Percentiles rank a stretch among this genome's conserved stretches.
Evolutionary conservation across 148 eudicot genomes (phyloP).

Genomic region (Diospyros kaki): DNA sequence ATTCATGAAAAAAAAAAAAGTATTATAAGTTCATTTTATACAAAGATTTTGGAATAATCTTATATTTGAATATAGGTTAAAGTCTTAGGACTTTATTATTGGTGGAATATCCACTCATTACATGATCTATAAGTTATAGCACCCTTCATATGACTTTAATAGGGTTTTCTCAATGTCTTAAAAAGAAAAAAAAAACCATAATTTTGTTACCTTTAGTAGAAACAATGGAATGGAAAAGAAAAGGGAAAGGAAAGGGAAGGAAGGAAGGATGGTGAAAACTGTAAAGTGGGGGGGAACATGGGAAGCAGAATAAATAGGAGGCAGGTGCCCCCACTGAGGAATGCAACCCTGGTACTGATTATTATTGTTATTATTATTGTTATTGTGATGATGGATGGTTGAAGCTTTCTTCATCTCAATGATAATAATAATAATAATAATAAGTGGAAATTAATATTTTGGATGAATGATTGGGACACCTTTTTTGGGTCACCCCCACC

Average conservation of each 20-base stretch:
- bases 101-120: too few relatives aligned
- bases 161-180: too few relatives aligned
- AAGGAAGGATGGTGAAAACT: not conserved
- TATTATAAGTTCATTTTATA: too few relatives aligned
- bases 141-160: too few relatives aligned
- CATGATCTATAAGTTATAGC: too few relatives aligned
- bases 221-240: too few relatives aligned
- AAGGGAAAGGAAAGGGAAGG: not conserved
- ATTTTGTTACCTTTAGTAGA: too few relatives aligned
- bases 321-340: not conserved
- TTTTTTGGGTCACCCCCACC: not conserved
- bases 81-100: too few relatives aligned
- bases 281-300: not conserved
- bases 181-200: too few relatives aligned
- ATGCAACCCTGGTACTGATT: not conserved
- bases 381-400: not conserved
- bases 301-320: not conserved
- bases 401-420: conserved; percentile 4
- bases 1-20: too few relatives aligned
- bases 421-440: not conserved
- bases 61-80: too few relatives aligned
- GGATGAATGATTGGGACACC: not conserved
- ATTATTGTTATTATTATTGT: not conserved
- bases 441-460: not conserved
- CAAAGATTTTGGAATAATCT: too few relatives aligned